phyloP scores from a whole-genome alignment of 2,329 filamentous ascomycete species.

The Fusarium circinatum region DNA sequence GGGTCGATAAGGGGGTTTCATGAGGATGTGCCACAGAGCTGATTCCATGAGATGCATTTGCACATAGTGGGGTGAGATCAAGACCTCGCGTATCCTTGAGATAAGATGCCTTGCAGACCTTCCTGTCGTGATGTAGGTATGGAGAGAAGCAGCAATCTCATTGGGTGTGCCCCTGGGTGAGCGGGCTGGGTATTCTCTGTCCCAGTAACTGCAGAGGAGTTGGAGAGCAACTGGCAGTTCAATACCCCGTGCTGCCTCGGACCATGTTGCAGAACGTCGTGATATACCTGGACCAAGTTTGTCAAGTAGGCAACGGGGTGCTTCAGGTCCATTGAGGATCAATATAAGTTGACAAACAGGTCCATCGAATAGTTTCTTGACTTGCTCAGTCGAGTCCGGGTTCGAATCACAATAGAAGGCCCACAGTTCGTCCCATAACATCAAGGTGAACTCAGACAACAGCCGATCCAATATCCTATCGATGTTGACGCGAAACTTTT shows the following conservation, averaged over 20 bases:
- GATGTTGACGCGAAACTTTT: slow-evolving; percentile 48
- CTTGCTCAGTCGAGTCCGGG: slow-evolving; percentile 46
- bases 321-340: slow-evolving; percentile 51
- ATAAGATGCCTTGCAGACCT: slow-evolving; percentile 45
- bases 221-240: slow-evolving; percentile 50
- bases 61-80: slow-evolving; percentile 50
- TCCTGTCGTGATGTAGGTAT: slow-evolving; percentile 46
- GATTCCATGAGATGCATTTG: slow-evolving; percentile 53
- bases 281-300: slow-evolving; percentile 51
- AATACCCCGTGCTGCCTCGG: slow-evolving; percentile 46
- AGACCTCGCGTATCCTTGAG: slow-evolving; percentile 42
- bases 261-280: slow-evolving; percentile 47
- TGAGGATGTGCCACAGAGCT: slow-evolving; percentile 50
- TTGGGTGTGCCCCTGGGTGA: slow-evolving; percentile 50
- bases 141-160: slow-evolving; percentile 48
- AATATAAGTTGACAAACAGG: slow-evolving; percentile 52
- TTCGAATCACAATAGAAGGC: slow-evolving; percentile 46
- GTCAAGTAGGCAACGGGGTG: slow-evolving; percentile 49
- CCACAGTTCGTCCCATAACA: slow-evolving; percentile 52
- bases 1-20: slow-evolving; percentile 46
- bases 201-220: slow-evolving; percentile 51
- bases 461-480: slow-evolving; percentile 51
- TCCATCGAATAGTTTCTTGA: slow-evolving; percentile 50
- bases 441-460: slow-evolving; percentile 46
- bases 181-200: slow-evolving; percentile 48